Evolutionary conservation across 805 yeast species (phyloP).

Genomic region (Kuraishia floccosa): DNA sequence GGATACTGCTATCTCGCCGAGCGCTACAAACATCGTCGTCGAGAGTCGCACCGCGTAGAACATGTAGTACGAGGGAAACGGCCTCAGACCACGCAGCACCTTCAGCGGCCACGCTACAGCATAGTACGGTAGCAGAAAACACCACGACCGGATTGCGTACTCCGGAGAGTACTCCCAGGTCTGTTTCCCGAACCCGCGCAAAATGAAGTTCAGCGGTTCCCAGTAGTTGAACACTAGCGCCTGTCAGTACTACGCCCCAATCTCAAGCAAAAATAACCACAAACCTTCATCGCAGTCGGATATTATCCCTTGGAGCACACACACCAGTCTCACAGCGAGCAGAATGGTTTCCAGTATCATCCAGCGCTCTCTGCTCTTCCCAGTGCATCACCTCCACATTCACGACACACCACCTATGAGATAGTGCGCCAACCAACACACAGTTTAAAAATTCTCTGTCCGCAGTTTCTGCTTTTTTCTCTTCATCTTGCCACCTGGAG

Average conservation of each 20-base stretch:
- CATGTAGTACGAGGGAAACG: slow-evolving; percentile 11
- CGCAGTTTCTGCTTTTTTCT: too few species aligned
- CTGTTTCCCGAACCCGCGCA: slow-evolving; percentile 80
- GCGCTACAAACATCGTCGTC: slow-evolving; percentile 26
- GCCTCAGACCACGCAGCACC: neutral
- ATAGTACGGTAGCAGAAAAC: slow-evolving; percentile 46
- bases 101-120: neutral
- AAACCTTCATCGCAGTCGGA: slow-evolving; percentile 83
- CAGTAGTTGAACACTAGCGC: slow-evolving; percentile 65
- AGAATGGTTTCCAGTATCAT: neutral
- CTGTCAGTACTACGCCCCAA: neutral
- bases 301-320: slow-evolving; percentile 51
- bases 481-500: too few species aligned
- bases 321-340: slow-evolving; percentile 18
- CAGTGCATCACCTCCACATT: too few species aligned
- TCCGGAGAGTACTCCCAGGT: slow-evolving; percentile 96
- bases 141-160: slow-evolving; percentile 80
- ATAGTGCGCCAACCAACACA: too few species aligned
- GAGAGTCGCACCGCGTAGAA: slow-evolving; percentile 46
- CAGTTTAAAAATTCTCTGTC: too few species aligned
- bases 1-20: slow-evolving; percentile 44
- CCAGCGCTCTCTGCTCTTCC: too few species aligned
- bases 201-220: slow-evolving; percentile 79
- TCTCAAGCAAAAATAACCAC: too few species aligned
- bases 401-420: too few species aligned